Conservation (phyloP, 140 eudicot species). For the Cichorium intybus region DNA sequence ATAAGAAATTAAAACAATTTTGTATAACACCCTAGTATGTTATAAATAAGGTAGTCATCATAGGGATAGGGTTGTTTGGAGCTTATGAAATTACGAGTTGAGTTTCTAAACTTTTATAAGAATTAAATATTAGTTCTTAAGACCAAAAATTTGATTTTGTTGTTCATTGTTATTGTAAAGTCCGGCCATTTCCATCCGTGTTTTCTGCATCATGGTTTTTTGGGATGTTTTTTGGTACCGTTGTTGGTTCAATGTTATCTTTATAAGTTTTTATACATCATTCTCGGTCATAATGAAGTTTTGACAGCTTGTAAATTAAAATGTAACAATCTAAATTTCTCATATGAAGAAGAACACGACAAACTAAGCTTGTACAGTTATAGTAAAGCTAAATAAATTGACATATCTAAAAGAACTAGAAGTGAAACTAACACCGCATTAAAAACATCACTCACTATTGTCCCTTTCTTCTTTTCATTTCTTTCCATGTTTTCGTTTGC, state of each 20-base stretch:
- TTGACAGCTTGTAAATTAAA: neutral
- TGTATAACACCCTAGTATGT: too few relatives aligned
- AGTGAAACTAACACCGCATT: neutral
- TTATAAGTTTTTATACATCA: neutral
- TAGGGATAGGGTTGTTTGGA: too few relatives aligned
- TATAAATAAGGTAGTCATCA: too few relatives aligned
- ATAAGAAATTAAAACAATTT: too few relatives aligned
- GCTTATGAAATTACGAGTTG: too few relatives aligned
- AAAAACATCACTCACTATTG: neutral
- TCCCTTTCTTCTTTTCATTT: neutral
- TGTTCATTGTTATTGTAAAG: too few relatives aligned
- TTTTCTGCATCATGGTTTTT: too few relatives aligned
- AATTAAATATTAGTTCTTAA: too few relatives aligned
- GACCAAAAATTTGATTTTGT: too few relatives aligned
- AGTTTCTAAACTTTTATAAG: too few relatives aligned
- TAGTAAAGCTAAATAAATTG: neutral
- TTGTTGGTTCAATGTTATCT: neutral
- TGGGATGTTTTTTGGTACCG: neutral
- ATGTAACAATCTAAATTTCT: neutral
- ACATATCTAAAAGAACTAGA: neutral
- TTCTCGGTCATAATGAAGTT: neutral
- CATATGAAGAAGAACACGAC: neutral
- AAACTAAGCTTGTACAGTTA: neutral
- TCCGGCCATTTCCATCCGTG: too few relatives aligned
- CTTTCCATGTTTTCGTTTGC: too few relatives aligned